A percentile compares a stretch with the other conserved stretches of the same genome.
Conservation (phyloP, 73 alveolate genomes). For the Paramecium octaurelia region DNA sequence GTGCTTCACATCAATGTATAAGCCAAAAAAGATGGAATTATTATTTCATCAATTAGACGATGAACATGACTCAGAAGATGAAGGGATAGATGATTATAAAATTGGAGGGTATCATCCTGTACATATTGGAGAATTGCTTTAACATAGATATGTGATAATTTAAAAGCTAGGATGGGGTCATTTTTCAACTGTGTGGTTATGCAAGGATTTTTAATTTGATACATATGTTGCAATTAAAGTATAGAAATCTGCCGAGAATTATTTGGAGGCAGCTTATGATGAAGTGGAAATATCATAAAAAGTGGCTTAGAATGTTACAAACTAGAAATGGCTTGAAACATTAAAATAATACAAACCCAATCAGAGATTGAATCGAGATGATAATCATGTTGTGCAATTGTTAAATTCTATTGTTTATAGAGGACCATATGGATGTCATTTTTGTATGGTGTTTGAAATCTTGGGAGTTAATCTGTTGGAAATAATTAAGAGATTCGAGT, state of each 20-base stretch:
- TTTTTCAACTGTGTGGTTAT: constrained; percentile 90
- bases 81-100: constrained; percentile 63
- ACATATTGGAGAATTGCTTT: constrained; percentile 87
- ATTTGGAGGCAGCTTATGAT: constrained; percentile 83
- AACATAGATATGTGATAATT: constrained; percentile 84
- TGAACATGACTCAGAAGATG: constrained; percentile 64
- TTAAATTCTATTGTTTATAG: constrained; percentile 84
- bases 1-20: constrained; percentile 12
- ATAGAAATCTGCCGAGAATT: constrained; percentile 84
- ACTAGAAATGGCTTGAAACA: constrained; percentile 76
- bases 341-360: not conserved
- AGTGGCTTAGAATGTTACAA: constrained; percentile 54
- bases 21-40: not conserved
- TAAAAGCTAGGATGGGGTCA: constrained; percentile 96
- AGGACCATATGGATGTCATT: constrained; percentile 93
- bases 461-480: constrained; percentile 85
- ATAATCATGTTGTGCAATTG: constrained; percentile 87
- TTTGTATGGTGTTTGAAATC: constrained; percentile 88
- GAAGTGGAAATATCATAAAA: constrained; percentile 67
- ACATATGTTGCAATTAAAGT: constrained; percentile 89
- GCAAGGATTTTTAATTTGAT: constrained; percentile 82
- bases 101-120: constrained; percentile 86
- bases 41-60: constrained; percentile 33
- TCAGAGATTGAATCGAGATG: constrained; percentile 70
- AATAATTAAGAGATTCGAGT: constrained; percentile 77